Conservation (phyloP, 768 basidiomycete species). For the Suillus subluteus region DNA sequence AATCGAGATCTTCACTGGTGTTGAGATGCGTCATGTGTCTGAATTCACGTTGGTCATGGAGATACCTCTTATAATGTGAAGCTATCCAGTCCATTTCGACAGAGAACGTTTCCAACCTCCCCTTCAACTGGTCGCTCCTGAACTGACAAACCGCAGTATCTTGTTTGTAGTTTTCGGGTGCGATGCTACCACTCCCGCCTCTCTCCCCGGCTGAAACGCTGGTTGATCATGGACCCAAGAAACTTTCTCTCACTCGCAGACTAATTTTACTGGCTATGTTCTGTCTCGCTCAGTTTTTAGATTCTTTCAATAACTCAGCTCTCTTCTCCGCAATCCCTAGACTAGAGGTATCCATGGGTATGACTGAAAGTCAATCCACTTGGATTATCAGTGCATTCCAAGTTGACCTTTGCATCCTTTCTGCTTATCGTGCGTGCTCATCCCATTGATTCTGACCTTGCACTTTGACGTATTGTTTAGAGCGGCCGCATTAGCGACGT, state of each 20-base stretch:
- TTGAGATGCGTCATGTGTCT: neutral
- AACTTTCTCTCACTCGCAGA: constrained; percentile 31
- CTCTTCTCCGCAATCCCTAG: constrained; percentile 44
- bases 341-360: constrained; percentile 27
- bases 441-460: neutral
- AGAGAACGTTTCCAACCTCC: neutral
- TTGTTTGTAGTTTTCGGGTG: neutral
- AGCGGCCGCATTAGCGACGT: constrained; percentile 44
- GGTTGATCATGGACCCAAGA: constrained; percentile 11
- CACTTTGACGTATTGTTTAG: constrained; percentile 21
- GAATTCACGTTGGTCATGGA: neutral
- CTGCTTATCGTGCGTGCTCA: constrained; percentile 36
- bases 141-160: constrained; percentile 1
- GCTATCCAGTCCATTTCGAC: neutral
- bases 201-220: constrained; percentile 5
- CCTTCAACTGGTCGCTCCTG: neutral
- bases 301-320: constrained; percentile 47
- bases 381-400: constrained; percentile 50
- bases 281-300: constrained; percentile 47
- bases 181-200: constrained; percentile 17
- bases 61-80: constrained; percentile 5
- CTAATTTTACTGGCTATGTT: constrained; percentile 38
- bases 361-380: constrained; percentile 29
- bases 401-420: constrained; percentile 46
- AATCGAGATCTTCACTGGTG: neutral